phyloP scores from a whole-genome alignment of 768 basidiomycete species.

The Xanthoconium stramineum region DNA sequence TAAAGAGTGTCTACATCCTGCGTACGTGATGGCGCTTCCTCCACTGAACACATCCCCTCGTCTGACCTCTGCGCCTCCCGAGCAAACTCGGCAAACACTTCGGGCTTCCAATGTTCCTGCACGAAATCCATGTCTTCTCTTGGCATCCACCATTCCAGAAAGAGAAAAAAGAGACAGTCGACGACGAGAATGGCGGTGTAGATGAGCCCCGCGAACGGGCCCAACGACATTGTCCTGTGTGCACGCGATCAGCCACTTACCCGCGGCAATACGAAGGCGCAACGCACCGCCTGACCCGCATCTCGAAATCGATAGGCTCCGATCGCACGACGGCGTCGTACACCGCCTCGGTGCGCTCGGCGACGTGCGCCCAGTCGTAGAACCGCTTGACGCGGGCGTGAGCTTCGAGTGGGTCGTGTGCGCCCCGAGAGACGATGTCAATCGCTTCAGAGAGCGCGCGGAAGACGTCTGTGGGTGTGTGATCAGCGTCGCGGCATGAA shows the following conservation, averaged over 20 bases:
- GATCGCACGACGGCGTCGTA: constrained; percentile 67
- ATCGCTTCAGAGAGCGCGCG: constrained; percentile 82
- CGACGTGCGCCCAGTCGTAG: constrained; percentile 84
- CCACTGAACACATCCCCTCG: not conserved
- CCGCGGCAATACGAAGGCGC: not conserved
- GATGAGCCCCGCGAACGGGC: constrained; percentile 80
- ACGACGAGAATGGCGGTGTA: constrained; percentile 86
- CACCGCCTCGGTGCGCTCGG: constrained; percentile 78
- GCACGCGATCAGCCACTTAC: not conserved
- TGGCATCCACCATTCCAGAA: constrained; percentile 85
- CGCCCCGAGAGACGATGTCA: constrained; percentile 56
- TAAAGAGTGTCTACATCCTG: not conserved
- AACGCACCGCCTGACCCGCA: constrained; percentile 69
- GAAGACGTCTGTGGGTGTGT: constrained; percentile 62
- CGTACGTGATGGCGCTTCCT: not conserved
- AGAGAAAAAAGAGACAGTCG: constrained; percentile 81
- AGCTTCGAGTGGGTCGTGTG: constrained; percentile 71
- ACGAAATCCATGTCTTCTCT: constrained; percentile 76
- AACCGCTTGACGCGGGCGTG: constrained; percentile 78
- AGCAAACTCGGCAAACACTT: constrained; percentile 21
- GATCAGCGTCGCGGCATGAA: not conserved
- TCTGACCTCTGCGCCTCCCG: not conserved
- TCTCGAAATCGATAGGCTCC: constrained; percentile 67
- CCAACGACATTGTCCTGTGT: constrained; percentile 69
- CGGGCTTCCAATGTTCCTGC: constrained; percentile 54